A percentile compares a stretch with the other conserved stretches of the same genome.
Conservation (phyloP, 176 grass and related monocot species). For the Carex cristatella region DNA sequence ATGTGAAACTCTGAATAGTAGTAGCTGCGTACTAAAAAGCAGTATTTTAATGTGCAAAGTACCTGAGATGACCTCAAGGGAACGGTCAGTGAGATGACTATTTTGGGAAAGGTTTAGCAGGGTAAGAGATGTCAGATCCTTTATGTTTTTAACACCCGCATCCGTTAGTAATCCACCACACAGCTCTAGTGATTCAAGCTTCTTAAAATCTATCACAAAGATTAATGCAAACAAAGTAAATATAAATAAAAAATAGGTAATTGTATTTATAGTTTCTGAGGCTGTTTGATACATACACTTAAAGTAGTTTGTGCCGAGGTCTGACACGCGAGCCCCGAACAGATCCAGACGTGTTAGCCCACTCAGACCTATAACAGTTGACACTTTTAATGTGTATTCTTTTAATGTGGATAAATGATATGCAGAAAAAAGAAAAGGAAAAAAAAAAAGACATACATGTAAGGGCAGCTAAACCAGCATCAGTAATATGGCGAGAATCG, state of each 20-base stretch:
- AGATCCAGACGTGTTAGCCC: slow-evolving; percentile 91
- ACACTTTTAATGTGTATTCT: not conserved
- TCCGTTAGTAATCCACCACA: slow-evolving; percentile 78
- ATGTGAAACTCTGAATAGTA: not conserved
- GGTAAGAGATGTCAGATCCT: slow-evolving; percentile 70
- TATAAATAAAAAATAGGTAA: not conserved
- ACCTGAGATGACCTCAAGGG: slow-evolving; percentile 84
- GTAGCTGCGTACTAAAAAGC: not conserved
- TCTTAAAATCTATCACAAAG: slow-evolving; percentile 69
- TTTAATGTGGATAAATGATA: not conserved
- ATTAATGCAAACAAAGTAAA: not conserved
- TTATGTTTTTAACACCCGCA: slow-evolving; percentile 91
- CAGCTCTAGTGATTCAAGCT: slow-evolving; percentile 72
- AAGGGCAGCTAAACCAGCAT: slow-evolving; percentile 71
- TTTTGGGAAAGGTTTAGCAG: slow-evolving; percentile 92
- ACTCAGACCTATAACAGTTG: slow-evolving; percentile 57
- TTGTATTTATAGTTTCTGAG: not conserved
- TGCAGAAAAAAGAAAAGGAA: not conserved
- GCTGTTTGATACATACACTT: slow-evolving; percentile 48
- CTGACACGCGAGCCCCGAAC: slow-evolving; percentile 86
- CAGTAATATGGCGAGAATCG: slow-evolving; percentile 82
- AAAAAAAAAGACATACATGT: slow-evolving; percentile 42
- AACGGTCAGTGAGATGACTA: slow-evolving; percentile 62
- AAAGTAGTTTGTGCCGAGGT: slow-evolving; percentile 68
- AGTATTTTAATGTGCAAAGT: not conserved